Base-by-base conservation (phyloP, 169 alveolate genomes). In the Cyclospora cayetanensis region DNA sequence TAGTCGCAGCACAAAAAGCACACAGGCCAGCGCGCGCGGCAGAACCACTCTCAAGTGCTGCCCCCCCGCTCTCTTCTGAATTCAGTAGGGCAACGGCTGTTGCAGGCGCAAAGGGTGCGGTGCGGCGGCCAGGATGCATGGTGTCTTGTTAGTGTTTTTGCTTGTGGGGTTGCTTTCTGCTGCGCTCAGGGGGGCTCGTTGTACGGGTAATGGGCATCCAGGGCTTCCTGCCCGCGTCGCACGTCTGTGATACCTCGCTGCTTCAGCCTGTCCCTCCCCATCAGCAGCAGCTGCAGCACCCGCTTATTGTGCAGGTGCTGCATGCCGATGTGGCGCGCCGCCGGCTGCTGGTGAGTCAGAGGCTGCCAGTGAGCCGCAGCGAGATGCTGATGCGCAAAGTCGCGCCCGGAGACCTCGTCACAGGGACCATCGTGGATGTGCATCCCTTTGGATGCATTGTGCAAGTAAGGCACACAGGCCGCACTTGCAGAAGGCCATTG, bases 381-480 rank as follows among this genome's bases (percentile, higher is more conserved):
- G 72, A 82, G 39, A 29, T 82, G 79, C 50, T 9, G 68, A 27
- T 27, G n/a, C 15, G 20, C 29, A 31, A 4, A 34, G 15, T 15
- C 60, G 60, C 60, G 15, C 79, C 79, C 3, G 90, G 43, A 5
- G 65, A 55, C 25, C 65, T 82, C 39, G 77, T 82, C n/a, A 68
- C 37, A 12, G 90, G 90, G 2, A 35, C 25, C 12, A 77, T 82
- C 15, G 90, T 53, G 35, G 20, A 65, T 1, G 5, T 82, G 1
- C 90, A 82, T 31, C 90, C 90, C 37, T 82, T 82, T 55, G 90
- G 90, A 39, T 65, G 27, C 77, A 2, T 82, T 29, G 55, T 82
- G 22, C 79, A 52, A 60, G 90, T 82, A 52, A 50, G 60, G 7
- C 34, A 39, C 35, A 4, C 35, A 4, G 27, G 34, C 9, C n/a